phyloP scores from a whole-genome alignment of 108 stramenopile genomes.

The Discostella stelligeroides region DNA sequence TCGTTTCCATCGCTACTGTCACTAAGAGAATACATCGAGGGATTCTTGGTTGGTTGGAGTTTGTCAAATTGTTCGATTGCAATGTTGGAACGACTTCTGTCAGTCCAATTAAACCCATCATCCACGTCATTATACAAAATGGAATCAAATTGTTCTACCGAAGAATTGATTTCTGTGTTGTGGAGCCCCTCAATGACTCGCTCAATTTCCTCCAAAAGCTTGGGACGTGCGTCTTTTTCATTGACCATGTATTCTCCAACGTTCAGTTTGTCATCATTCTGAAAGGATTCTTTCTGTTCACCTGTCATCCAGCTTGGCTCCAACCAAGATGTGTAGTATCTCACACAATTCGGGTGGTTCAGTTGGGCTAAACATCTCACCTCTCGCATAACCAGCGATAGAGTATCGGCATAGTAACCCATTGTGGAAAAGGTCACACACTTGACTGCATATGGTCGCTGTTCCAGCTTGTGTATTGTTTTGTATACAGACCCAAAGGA shows the following conservation, averaged over 20 bases:
- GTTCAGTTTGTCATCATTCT: constrained; percentile 15
- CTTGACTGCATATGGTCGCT: constrained; percentile 83
- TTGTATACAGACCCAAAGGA: constrained; percentile 91
- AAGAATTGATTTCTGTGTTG: constrained; percentile 28
- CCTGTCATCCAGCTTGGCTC: constrained; percentile 92
- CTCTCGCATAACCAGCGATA: constrained; percentile 84
- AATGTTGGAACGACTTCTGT: neutral
- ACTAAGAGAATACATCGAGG: neutral
- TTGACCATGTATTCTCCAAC: constrained; percentile 2
- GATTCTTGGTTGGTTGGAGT: constrained; percentile 6
- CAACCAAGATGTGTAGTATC: constrained; percentile 93
- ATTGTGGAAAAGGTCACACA: constrained; percentile 71
- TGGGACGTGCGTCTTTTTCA: constrained; percentile 22
- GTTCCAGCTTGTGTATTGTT: constrained; percentile 80
- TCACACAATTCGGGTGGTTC: constrained; percentile 91
- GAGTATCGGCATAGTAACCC: constrained; percentile 71
- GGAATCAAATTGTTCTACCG: constrained; percentile 44
- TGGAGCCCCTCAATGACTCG: constrained; percentile 35
- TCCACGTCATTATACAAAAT: constrained; percentile 34
- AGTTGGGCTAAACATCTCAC: constrained; percentile 83
- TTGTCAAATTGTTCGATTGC: constrained; percentile 1
- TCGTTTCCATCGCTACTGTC: constrained; percentile 26
- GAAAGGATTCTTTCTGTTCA: constrained; percentile 10
- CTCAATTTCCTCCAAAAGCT: constrained; percentile 41
- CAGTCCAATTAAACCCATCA: constrained; percentile 49